Conservation (phyloP, 1,139 yeast genomes). For the Pneumocystis canis region DNA sequence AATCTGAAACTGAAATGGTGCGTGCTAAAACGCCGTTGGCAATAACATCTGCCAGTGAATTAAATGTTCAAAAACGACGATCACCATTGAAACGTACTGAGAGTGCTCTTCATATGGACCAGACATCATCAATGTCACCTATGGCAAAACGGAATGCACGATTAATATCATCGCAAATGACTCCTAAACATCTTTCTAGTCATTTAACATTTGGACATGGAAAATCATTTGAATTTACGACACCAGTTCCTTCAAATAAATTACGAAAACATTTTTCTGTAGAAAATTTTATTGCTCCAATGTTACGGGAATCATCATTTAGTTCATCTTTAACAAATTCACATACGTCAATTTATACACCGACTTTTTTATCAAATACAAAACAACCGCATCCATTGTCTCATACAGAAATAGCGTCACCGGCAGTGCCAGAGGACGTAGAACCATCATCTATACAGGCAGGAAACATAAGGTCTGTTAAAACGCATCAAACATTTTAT, state of each 20-base stretch:
- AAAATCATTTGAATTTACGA: constrained; percentile 2
- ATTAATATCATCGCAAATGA: background rate
- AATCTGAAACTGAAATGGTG: background rate
- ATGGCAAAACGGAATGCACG: constrained; percentile 12
- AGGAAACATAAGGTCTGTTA: constrained; percentile 2
- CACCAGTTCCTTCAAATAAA: constrained; percentile 9
- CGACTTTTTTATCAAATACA: constrained; percentile 10
- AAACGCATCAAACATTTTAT: constrained; percentile 19
- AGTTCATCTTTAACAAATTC: constrained; percentile 12
- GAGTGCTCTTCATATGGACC: constrained; percentile 29
- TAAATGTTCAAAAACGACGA: constrained; percentile 6
- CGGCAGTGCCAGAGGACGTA: no score
- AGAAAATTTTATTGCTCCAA: constrained; percentile 14
- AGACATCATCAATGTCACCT: constrained; percentile 23
- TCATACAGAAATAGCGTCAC: constrained; percentile 14
- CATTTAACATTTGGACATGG: background rate
- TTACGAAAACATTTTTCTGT: constrained; percentile 17
- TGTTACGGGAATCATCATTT: constrained; percentile 16
- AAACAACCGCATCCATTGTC: constrained; percentile 15
- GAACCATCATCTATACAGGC: constrained; percentile 12
- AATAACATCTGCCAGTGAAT: constrained; percentile 1
- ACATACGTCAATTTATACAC: constrained; percentile 14
- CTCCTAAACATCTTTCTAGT: constrained; percentile 4
- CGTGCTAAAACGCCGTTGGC: constrained; percentile 4
- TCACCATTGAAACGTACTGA: constrained; percentile 27